phyloP scores from a whole-genome alignment of 2,329 filamentous ascomycete species.

The Phialophora expanda region DNA sequence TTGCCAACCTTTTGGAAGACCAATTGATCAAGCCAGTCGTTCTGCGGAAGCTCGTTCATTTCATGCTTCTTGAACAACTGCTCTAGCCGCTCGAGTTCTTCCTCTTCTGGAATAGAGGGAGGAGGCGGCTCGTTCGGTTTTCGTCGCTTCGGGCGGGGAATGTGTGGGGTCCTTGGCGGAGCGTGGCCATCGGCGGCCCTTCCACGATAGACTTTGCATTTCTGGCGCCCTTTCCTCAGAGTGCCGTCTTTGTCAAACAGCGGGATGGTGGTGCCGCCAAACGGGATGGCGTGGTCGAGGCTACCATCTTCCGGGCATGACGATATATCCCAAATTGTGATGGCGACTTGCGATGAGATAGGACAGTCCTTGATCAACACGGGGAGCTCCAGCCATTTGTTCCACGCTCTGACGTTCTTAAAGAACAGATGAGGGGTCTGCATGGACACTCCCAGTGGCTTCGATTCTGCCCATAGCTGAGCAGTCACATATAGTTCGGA shows the following conservation, averaged over 20 bases:
- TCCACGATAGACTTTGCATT: constrained; percentile 83
- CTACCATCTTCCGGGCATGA: constrained; percentile 73
- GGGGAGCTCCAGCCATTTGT: constrained; percentile 92
- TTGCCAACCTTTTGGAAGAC: constrained; percentile 91
- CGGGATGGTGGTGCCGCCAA: constrained; percentile 88
- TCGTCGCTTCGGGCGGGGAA: constrained; percentile 61
- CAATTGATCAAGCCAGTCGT: constrained; percentile 94
- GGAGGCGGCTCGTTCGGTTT: constrained; percentile 55
- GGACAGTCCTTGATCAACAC: constrained; percentile 83
- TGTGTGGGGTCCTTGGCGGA: constrained; percentile 76
- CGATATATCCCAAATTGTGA: constrained; percentile 94
- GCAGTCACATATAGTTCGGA: constrained; percentile 86
- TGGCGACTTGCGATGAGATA: constrained; percentile 79
- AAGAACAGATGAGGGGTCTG: constrained; percentile 95
- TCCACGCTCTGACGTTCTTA: constrained; percentile 76
- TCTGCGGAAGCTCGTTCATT: constrained; percentile 90
- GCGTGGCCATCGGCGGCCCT: constrained; percentile 84
- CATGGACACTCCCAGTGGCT: constrained; percentile 86
- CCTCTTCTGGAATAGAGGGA: constrained; percentile 69
- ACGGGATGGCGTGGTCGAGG: constrained; percentile 80
- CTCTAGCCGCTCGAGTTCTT: constrained; percentile 88
- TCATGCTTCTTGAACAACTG: constrained; percentile 95
- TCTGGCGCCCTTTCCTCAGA: constrained; percentile 87
- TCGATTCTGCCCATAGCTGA: constrained; percentile 94
- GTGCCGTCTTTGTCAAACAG: constrained; percentile 95